Conservation (phyloP, 2,329 filamentous ascomycete genomes). For the Sporothrix sp. region DNA sequence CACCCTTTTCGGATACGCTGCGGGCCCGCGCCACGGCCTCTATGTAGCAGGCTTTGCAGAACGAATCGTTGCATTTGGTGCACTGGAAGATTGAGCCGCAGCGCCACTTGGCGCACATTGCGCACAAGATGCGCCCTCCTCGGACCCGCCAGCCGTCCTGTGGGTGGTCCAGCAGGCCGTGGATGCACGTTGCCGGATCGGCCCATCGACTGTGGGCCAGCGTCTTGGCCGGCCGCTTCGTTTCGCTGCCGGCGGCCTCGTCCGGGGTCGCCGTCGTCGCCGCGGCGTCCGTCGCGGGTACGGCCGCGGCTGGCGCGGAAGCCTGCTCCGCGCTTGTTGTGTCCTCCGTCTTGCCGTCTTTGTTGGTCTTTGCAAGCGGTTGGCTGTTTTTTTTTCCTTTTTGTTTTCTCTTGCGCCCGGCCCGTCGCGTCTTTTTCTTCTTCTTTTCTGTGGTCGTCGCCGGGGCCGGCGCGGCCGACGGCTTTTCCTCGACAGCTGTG, state of each 20-base stretch:
- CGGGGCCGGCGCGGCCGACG: too few species aligned
- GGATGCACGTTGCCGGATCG: neutral
- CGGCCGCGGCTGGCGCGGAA: too few species aligned
- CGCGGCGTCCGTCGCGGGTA: too few species aligned
- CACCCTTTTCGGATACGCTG: neutral
- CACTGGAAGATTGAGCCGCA: neutral
- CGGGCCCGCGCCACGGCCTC: neutral
- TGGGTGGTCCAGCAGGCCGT: neutral
- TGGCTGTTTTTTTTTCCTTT: too few species aligned
- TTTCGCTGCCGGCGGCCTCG: neutral
- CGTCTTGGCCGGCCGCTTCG: neutral
- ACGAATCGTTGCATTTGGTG: neutral
- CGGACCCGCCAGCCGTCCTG: neutral
- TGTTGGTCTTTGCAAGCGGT: too few species aligned
- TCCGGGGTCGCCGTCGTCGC: too few species aligned
- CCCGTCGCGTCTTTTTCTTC: too few species aligned
- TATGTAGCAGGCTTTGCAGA: neutral
- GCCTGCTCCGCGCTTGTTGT: too few species aligned
- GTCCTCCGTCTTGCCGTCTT: too few species aligned
- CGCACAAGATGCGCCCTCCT: neutral
- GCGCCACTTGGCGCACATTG: neutral
- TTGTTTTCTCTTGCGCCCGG: too few species aligned
- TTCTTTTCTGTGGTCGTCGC: too few species aligned
- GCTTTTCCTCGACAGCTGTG: too few species aligned
- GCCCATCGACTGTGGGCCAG: conserved; percentile 10